Evolutionary conservation across 2,329 filamentous ascomycete species (phyloP).

Genomic region (Nemania bipapillata): DNA sequence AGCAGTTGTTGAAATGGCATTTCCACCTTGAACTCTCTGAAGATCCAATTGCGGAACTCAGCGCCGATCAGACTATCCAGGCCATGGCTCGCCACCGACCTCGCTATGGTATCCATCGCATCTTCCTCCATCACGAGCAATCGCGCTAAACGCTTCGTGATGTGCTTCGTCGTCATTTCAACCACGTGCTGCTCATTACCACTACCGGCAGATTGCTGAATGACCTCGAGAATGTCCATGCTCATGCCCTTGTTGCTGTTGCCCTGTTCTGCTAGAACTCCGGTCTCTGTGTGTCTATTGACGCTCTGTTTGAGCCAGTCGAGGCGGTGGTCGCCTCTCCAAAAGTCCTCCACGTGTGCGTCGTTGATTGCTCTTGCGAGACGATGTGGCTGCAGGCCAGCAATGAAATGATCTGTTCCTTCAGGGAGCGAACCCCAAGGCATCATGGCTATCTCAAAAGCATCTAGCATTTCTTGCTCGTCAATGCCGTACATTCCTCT

Average conservation of each 20-base stretch:
- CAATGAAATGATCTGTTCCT: too few relatives aligned
- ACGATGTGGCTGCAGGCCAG: too few relatives aligned
- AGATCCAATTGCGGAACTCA: constrained; percentile 53
- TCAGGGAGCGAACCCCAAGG: neutral
- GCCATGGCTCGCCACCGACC: constrained; percentile 45
- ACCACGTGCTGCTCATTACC: constrained; percentile 18
- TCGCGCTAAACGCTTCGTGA: constrained; percentile 39
- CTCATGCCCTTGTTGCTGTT: too few relatives aligned
- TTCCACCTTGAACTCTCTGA: constrained; percentile 52
- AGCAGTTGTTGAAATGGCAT: constrained; percentile 54
- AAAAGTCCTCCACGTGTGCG: too few relatives aligned
- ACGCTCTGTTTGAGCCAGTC: too few relatives aligned
- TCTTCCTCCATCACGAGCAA: constrained; percentile 41
- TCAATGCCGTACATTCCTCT: constrained; percentile 29
- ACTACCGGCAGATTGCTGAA: too few relatives aligned
- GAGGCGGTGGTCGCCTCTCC: too few relatives aligned
- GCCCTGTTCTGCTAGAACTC: too few relatives aligned
- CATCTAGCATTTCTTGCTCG: constrained; percentile 5
- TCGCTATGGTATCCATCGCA: neutral
- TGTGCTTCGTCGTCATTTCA: constrained; percentile 32
- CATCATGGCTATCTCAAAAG: neutral
- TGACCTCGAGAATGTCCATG: too few relatives aligned
- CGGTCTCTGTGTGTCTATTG: too few relatives aligned
- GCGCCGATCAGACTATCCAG: constrained; percentile 53
- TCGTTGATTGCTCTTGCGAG: too few relatives aligned